These are phyloP conservation scores for Lentinula detonsa DNA, from an alignment of 768 basidiomycete genomes.

Conservation along the genomic window DNA sequence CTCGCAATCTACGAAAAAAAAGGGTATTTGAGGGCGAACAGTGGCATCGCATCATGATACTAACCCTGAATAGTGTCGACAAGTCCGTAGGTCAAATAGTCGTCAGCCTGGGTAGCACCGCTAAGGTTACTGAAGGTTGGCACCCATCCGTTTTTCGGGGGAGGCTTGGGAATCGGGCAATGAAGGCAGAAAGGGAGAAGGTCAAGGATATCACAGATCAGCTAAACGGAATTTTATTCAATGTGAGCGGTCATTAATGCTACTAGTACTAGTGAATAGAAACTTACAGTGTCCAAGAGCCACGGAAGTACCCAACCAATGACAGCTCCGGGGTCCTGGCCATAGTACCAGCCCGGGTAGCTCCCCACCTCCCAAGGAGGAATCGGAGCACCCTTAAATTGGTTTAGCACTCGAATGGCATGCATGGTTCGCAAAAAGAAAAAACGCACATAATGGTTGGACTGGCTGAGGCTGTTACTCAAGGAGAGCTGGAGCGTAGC, in stretches of 20 bases:
- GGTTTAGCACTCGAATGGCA: not conserved
- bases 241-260: not conserved
- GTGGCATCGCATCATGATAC: not conserved
- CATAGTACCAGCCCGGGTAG: slow-evolving; percentile 34
- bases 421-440: not conserved
- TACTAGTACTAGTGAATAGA: too few relatives aligned
- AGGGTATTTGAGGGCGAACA: not conserved
- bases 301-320: not conserved
- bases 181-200: slow-evolving; percentile 21
- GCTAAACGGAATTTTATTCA: slow-evolving; percentile 5
- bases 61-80: slow-evolving; percentile 26
- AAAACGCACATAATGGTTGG: not conserved
- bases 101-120: slow-evolving; percentile 24
- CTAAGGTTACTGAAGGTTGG: slow-evolving; percentile 21
- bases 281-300: not conserved
- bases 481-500: not conserved
- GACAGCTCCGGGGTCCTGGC: slow-evolving; percentile 10
- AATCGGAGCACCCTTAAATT: slow-evolving; percentile 27
- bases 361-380: slow-evolving; percentile 26
- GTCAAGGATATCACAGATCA: slow-evolving; percentile 19
- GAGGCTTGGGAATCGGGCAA: slow-evolving; percentile 12
- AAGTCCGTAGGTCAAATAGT: slow-evolving; percentile 29
- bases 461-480: not conserved
- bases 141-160: slow-evolving; percentile 17
- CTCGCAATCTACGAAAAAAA: slow-evolving; percentile 19